phyloP scores from a whole-genome alignment of 2,329 filamentous ascomycete species.

The Pseudogymnoascus sp. region DNA sequence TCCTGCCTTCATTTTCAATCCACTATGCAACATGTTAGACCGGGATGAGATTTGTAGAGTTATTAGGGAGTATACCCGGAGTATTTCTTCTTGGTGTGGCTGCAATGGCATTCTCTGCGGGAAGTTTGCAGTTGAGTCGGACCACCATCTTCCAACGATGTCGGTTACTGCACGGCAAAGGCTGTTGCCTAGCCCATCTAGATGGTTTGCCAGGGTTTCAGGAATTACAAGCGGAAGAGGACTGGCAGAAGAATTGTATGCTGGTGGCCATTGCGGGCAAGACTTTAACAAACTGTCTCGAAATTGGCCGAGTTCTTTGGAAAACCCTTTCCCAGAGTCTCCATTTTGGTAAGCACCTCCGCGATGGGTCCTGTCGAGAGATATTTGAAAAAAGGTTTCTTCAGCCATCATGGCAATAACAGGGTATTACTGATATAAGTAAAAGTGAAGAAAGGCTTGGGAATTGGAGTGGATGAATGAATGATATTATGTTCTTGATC shows the following conservation, averaged over 20 bases:
- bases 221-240: constrained; percentile 1
- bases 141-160: constrained; percentile 6
- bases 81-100: constrained; percentile 3
- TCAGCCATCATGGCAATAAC: background rate
- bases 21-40: background rate
- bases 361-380: background rate
- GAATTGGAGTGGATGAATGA: background rate
- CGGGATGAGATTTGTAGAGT: background rate
- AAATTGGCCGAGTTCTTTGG: background rate
- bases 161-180: background rate
- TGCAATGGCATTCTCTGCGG: constrained; percentile 6
- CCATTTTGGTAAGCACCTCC: background rate
- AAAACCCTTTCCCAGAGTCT: background rate
- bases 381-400: background rate
- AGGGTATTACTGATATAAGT: background rate
- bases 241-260: background rate
- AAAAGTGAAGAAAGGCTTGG: background rate
- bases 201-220: background rate
- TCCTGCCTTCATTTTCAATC: constrained; percentile 2
- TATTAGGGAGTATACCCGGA: background rate
- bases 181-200: background rate
- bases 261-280: background rate
- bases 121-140: constrained; percentile 13
- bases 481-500: background rate
- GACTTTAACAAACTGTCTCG: background rate